Base-by-base conservation (phyloP, 768 basidiomycete genomes). In the Russula sp. region DNA sequence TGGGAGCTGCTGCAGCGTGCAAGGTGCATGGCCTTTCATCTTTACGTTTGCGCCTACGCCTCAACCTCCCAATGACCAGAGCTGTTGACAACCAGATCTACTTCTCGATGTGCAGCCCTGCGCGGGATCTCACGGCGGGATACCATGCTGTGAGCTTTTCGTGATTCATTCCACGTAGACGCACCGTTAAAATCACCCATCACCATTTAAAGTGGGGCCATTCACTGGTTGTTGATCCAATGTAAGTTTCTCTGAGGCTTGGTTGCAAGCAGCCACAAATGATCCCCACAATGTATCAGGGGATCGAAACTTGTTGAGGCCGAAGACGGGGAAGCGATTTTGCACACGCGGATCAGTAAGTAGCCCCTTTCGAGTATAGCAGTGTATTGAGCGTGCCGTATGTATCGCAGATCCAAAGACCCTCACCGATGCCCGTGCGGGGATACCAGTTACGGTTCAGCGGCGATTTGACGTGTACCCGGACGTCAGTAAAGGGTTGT, bases 41-140 rank as follows among this genome's bases (percentile, higher is more conserved):
- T 55, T 10, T 57, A n/a, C 20, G 34, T 48, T 43, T 39, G 2
- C 22, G 7, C 50, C 8, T 45, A 20, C 55, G 16, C 45, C 56
- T 61, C 43, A 65, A n/a, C 34, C 13, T 35, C 14, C 29, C 36
- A 29, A 48, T n/a, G n/a, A 65, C 22, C 68, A 94, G 95, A 60
- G 97, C 97, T 7, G 83, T 94, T 25, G 97, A 99, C 71, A 98
- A 98, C 69, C 95, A 98, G 74, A 83, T 98, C n/a, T 99, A 83
- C 75, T 83, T 98, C 64, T 81, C 90, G 1, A 96, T 95, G 93
- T 96, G 93, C 70, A 97, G 93, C 59, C 94, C 95, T 35, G 96
- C 97, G 3, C 82, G 95, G 25, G 87, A 96, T 66, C 69, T 87
- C 66, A 83, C 75, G 10, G 89, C 92, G 20, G 80, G 80, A 16